Conservation (phyloP, 768 basidiomycete genomes). For the Boletus sp. region DNA sequence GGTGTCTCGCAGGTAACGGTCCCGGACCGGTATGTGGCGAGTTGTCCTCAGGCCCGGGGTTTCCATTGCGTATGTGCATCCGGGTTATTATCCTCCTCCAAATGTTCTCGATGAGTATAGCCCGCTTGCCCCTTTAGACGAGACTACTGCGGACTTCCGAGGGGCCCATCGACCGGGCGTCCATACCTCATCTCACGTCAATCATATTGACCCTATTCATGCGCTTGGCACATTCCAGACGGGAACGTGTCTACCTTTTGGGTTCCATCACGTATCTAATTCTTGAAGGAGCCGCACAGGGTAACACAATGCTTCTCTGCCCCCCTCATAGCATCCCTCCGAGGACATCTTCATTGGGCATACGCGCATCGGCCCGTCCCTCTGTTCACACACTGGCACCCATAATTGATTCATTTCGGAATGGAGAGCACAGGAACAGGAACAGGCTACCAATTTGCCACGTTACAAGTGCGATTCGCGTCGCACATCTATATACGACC, state of each 20-base stretch:
- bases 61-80: neutral
- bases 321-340: slow-evolving; percentile 1
- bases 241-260: slow-evolving; percentile 1
- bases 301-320: neutral
- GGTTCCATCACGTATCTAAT: neutral
- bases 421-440: neutral
- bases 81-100: no score
- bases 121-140: neutral
- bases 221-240: neutral
- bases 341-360: slow-evolving; percentile 1
- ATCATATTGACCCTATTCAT: neutral
- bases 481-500: neutral
- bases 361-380: neutral
- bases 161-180: neutral
- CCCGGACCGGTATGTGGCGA: slow-evolving; percentile 14
- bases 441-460: slow-evolving; percentile 2
- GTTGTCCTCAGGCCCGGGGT: neutral
- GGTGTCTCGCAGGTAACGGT: slow-evolving; percentile 10
- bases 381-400: neutral
- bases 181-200: neutral
- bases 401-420: neutral
- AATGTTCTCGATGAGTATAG: neutral
- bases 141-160: neutral
- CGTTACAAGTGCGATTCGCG: slow-evolving; percentile 2
- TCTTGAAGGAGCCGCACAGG: neutral